phyloP scores from a whole-genome alignment of 805 yeast genomes.

The Saccharomyces paradoxus region DNA sequence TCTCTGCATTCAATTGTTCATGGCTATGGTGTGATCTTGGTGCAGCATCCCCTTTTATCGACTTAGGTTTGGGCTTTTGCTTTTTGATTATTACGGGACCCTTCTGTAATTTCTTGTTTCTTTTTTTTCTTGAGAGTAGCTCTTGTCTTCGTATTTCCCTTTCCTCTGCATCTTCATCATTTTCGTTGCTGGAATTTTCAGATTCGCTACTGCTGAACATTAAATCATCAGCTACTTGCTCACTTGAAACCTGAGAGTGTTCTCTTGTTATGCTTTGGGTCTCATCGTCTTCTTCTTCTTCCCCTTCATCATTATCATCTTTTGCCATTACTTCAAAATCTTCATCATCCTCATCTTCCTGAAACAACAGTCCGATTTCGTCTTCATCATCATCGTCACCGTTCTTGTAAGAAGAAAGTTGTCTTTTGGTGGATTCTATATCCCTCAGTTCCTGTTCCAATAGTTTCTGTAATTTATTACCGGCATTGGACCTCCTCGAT shows the following conservation, averaged over 20 bases:
- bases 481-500: slow-evolving; percentile 79
- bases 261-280: slow-evolving; percentile 8
- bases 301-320: slow-evolving; percentile 26
- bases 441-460: slow-evolving; percentile 58
- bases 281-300: slow-evolving; percentile 17
- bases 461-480: slow-evolving; percentile 67
- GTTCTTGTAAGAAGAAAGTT: slow-evolving; percentile 30
- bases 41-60: slow-evolving; percentile 22
- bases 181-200: slow-evolving; percentile 35
- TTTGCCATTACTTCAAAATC: slow-evolving; percentile 33
- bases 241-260: slow-evolving; percentile 3
- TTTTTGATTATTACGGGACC: slow-evolving; percentile 32
- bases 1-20: slow-evolving; percentile 40
- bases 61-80: slow-evolving; percentile 19
- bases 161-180: slow-evolving; percentile 62
- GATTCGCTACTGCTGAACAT: slow-evolving; percentile 21
- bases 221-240: slow-evolving; percentile 23
- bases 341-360: slow-evolving; percentile 51
- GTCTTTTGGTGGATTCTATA: slow-evolving; percentile 26
- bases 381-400: slow-evolving; percentile 47
- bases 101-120: slow-evolving; percentile 8
- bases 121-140: slow-evolving; percentile 20
- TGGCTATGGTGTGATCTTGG: slow-evolving; percentile 7
- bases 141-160: slow-evolving; percentile 43
- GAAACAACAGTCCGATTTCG: slow-evolving; percentile 60